Conservation (phyloP, 768 basidiomycete species). For the Xerocomus potaroensis region DNA sequence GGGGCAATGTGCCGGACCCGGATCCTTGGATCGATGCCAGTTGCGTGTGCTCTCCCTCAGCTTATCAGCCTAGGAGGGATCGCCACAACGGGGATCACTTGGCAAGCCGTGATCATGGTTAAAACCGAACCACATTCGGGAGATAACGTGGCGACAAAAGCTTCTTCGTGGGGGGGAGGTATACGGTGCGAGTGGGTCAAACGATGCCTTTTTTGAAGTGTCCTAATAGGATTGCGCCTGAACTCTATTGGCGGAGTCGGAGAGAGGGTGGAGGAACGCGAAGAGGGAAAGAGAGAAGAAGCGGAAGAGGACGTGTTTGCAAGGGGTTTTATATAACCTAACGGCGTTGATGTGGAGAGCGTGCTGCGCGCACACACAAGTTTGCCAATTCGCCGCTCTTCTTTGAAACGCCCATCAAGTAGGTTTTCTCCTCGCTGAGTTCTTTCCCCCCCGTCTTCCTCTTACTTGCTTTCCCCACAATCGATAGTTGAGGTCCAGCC, state of each 20-base stretch:
- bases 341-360: slow-evolving; percentile 5
- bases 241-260: slow-evolving; percentile 17
- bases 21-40: too few species aligned
- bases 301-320: background rate
- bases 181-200: too few species aligned
- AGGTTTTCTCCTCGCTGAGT: background rate
- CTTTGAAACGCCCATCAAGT: background rate
- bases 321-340: slow-evolving; percentile 17
- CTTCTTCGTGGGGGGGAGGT: too few species aligned
- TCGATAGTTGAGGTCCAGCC: background rate
- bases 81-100: too few species aligned
- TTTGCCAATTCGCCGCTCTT: background rate
- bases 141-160: too few species aligned
- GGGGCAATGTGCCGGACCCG: too few species aligned
- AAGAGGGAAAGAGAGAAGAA: slow-evolving; percentile 11
- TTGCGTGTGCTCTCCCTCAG: too few species aligned
- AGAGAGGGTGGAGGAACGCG: slow-evolving; percentile 5
- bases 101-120: too few species aligned
- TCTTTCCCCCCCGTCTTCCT: too few species aligned
- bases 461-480: background rate
- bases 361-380: background rate
- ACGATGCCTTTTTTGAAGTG: slow-evolving; percentile 13
- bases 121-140: too few species aligned
- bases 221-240: slow-evolving; percentile 15
- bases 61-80: too few species aligned